Base-by-base conservation (phyloP, 148 eudicot genomes). In the Cornus controversa region DNA sequence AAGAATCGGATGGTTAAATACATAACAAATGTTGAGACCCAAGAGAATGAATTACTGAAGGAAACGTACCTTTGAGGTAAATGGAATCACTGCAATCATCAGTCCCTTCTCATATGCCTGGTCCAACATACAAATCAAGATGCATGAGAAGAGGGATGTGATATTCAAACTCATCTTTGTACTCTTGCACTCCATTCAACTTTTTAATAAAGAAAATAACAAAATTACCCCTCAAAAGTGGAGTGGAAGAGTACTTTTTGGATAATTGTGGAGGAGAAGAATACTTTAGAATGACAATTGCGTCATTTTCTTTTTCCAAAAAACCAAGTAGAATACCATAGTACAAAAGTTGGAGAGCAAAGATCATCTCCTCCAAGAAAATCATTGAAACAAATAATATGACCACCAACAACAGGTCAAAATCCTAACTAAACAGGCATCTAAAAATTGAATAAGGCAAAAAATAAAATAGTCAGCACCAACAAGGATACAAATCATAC, bases 41-140 rank as follows among this genome's bases (percentile, higher is more conserved):
- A 29, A 50, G 20, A 11, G 20, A 23, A 20, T 28, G 23, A 29
- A 27, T 72, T 65, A 72, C 69, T 18, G n/a, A 10, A 18, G 3
- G 36, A 28, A 20, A 54, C 28, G 66, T 79, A 74, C 73, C 82
- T 79, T 79, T 23, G 69, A 79, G 73, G 74, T 79, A 27, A 79
- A 79, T 54, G 78, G 82, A 62, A 79, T 68, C 13, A 79, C 60
- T 54, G 82, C 82, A 69, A 74, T 74, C 82, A 79, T 79, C 73
- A 79, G 62, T 16, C 82, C 82, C 73, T 54, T 79, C 62, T 67
- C 77, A 67, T 73, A 79, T 72, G 82, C 82, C 82, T 79, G 73
- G 14, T 2, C 57, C 57, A 50, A 50, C 16, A 50, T 16, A 50
- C 15, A 50, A 50, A 16, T 50, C 20, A 50, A 50, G 57, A 50